Percentiles rank a stretch among this genome's conserved stretches.
Conservation (phyloP, 2,329 filamentous ascomycete genomes). For the Trichoderma endophyticum region DNA sequence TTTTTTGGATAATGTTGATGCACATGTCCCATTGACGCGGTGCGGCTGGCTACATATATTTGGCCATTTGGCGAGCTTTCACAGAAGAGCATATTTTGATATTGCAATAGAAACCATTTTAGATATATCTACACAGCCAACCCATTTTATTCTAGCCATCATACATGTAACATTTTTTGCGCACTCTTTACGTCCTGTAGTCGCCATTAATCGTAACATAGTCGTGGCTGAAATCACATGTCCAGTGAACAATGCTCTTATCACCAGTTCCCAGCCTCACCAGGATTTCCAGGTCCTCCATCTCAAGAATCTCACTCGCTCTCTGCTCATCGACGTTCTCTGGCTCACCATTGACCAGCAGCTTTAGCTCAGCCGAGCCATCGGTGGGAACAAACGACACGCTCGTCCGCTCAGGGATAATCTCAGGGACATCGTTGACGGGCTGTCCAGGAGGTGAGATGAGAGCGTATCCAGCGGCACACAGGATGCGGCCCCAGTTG, state of each 20-base stretch:
- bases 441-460: conserved; percentile 57
- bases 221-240: conserved; percentile 83
- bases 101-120: not conserved
- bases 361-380: conserved; percentile 71
- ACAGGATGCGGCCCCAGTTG: conserved; percentile 97
- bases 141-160: not conserved
- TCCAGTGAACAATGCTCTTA: conserved; percentile 73
- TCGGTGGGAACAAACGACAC: conserved; percentile 78
- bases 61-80: not conserved
- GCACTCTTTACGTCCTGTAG: conserved; percentile 54
- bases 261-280: conserved; percentile 68
- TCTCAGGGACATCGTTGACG: conserved; percentile 58
- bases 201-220: conserved; percentile 69
- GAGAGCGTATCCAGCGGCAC: conserved; percentile 80
- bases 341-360: conserved; percentile 76
- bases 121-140: not conserved
- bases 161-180: not conserved
- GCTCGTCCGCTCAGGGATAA: conserved; percentile 67
- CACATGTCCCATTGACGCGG: not conserved
- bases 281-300: conserved; percentile 75
- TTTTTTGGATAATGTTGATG: conserved; percentile 2
- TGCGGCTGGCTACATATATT: not conserved
- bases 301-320: conserved; percentile 72
- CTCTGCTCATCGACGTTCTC: conserved; percentile 73
- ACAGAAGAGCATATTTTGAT: not conserved